Evolutionary conservation across 2,329 filamentous ascomycete genomes (phyloP).

Genomic region (Onygenales sp.): DNA sequence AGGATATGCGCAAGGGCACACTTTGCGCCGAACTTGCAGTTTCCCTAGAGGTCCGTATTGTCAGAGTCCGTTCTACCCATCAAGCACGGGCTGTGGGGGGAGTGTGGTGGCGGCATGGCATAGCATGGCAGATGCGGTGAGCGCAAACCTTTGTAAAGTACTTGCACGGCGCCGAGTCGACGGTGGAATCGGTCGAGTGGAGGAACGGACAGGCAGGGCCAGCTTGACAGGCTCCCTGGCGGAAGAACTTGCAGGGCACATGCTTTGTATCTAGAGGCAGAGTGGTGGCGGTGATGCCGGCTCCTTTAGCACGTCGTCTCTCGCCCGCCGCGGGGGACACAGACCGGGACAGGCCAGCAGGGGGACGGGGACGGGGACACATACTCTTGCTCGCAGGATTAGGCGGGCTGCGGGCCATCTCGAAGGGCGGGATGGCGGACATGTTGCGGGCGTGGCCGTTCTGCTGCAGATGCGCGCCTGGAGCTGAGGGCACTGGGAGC

Average conservation of each 20-base stretch:
- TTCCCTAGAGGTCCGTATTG: constrained; percentile 54
- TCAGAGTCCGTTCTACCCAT: not conserved
- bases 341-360: no score
- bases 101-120: not conserved
- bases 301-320: no score
- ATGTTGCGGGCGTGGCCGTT: constrained; percentile 35
- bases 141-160: constrained; percentile 87
- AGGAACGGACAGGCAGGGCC: constrained; percentile 93
- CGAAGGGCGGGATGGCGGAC: constrained; percentile 26
- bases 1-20: constrained; percentile 95
- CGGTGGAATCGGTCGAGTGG: constrained; percentile 76
- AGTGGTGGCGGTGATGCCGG: not conserved
- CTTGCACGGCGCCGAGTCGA: constrained; percentile 86
- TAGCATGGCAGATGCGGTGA: no score
- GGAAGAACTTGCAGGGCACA: constrained; percentile 99
- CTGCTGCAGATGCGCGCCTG: constrained; percentile 13
- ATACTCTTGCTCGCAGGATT: constrained; percentile 35
- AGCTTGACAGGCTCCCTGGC: constrained; percentile 90
- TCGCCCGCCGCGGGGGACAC: no score
- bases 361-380: constrained; percentile 3
- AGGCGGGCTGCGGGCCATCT: constrained; percentile 39
- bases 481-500: constrained; percentile 28
- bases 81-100: not conserved
- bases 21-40: constrained; percentile 98
- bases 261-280: constrained; percentile 69